phyloP scores from a whole-genome alignment of 1,284 basidiomycete species.

The Boletellus dicymbophilus region DNA sequence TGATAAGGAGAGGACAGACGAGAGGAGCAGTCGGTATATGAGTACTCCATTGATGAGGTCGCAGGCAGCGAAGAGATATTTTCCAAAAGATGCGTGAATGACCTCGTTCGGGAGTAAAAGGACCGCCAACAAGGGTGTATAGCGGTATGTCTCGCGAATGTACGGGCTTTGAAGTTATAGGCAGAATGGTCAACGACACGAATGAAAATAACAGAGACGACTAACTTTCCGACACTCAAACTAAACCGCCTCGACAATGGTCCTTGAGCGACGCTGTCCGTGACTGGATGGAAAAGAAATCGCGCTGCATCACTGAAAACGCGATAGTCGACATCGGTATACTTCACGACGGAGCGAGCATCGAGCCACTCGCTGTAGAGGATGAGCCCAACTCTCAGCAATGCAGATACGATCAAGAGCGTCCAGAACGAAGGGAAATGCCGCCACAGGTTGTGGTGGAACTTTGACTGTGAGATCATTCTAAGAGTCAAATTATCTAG shows the following conservation, averaged over 20 bases:
- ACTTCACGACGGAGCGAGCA: constrained; percentile 80
- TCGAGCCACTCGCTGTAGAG: constrained; percentile 91
- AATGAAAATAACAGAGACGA: constrained; percentile 12
- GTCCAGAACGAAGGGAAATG: constrained; percentile 48
- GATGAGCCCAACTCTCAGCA: constrained; percentile 72
- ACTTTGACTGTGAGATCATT: constrained; percentile 8
- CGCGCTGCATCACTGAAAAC: constrained; percentile 93
- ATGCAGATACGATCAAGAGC: constrained; percentile 54
- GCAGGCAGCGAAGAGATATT: constrained; percentile 85
- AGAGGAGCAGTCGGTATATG: constrained; percentile 69
- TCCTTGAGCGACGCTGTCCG: constrained; percentile 59
- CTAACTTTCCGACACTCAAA: constrained; percentile 69
- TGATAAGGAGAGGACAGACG: constrained; percentile 40
- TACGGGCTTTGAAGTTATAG: constrained; percentile 71
- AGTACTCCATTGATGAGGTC: constrained; percentile 84
- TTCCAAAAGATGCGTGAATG: constrained; percentile 84
- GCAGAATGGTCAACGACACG: constrained; percentile 5
- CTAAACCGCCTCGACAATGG: constrained; percentile 42
- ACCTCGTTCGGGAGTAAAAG: constrained; percentile 81
- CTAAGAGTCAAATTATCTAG: too few relatives aligned
- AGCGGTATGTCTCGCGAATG: constrained; percentile 91
- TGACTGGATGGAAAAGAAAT: constrained; percentile 58
- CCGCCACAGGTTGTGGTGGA: constrained; percentile 5
- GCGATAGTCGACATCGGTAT: constrained; percentile 96
- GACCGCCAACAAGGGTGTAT: constrained; percentile 91